Base-by-base conservation (phyloP, 108 stramenopile genomes). In the Nannochloropsis gaditana region DNA sequence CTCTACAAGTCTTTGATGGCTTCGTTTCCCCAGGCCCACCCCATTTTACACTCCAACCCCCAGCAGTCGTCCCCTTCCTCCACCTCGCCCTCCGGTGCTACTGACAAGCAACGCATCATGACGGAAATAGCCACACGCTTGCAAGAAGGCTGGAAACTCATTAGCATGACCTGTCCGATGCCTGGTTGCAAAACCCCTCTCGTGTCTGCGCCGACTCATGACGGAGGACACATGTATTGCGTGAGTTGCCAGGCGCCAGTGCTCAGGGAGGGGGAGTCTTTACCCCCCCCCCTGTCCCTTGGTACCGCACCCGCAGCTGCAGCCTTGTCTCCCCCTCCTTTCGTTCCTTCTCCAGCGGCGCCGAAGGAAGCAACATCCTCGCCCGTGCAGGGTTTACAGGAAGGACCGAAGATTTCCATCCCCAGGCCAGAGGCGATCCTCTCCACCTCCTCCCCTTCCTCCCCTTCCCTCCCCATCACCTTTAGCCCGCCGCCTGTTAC, bases 181-280 rank as follows among this genome's bases (percentile, higher is more conserved):
- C 59, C 59, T 73, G 59, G 59, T n/a, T 73, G 59, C 59, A 73
- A 73, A 73, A 73, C 59, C 59, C 59, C 59, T n/a, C n/a, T 73
- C 2, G 59, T 73, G 19, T 15, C 59, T n/a, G 15, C 59, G 19
- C 59, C 59, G 15, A 15, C n/a, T n/a, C n/a, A 15, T 4, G 59
- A 73, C 3, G 59, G 59, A 4, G 19, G n/a, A n/a, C 59, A 6
- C 0, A n/a, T 73, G n/a, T 73, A n/a, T 73, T 73, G 59, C 59
- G 59, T 73, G 19, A n/a, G 19, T n/a, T 73, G 59, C 8, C 59
- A 73, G n/a, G 59, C 59, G 2, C 59, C 59, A 73, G 59, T 73
- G 19, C 59, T 73, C 19, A 73, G 59, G 59, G 59, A 73, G 8
- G 59, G 59, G 59, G 59, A 73, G 59, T n/a, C 59, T n/a, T 73